Evolutionary conservation across 805 yeast genomes (phyloP), one percentile per base, ranked within the genome.

Genomic region (Metschnikowia chrysomelidarum): DNA sequence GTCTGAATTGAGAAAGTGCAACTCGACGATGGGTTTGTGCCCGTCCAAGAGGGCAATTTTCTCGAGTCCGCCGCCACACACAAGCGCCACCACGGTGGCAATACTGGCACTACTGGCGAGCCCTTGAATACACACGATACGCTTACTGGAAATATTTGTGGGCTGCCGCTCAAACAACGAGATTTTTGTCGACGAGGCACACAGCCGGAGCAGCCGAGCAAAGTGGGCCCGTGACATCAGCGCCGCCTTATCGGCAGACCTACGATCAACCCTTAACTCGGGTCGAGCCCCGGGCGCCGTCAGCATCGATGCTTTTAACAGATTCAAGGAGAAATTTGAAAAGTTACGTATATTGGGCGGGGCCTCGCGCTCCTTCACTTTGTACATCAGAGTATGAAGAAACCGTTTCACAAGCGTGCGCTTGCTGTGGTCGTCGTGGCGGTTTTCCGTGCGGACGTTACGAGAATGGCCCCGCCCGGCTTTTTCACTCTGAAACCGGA

Each of bases 61-160:
- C 43, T 81, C 86, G 32, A 84, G 56, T 0, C 87, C 84, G 0
- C 94, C 94, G 2, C 93, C 89, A 45, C 69, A 63, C 0, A 82
- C 61, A 34, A 76, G 82, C 1, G 76, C 51, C 13, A 84, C 45
- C 7, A 82, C 58, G 24, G 76, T 63, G 15, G 64, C 64, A 7
- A 78, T 44, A 7, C 82, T 78, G 7, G 75, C 66, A 19, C 54
- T 49, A 0, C 49, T 35, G 0, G 76, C 71, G 17, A 76, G 53
- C 13, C 66, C 60, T n/a, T 49, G 52, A 4, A 74, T 38, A 12
- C 62, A 53, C 10, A 76, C 40, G 2, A 64, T 56, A 9, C 45
- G 36, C n/a, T 24, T 26, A 22, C 25, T 26, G 30, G 36, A 4
- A 9, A 24, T 16, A 29, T 19, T 23, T 6, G 32, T 12, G 13